These are phyloP conservation scores for Hypoxylon sp. DNA, from an alignment of 2,329 filamentous ascomycete genomes.

Conservation along the genomic window DNA sequence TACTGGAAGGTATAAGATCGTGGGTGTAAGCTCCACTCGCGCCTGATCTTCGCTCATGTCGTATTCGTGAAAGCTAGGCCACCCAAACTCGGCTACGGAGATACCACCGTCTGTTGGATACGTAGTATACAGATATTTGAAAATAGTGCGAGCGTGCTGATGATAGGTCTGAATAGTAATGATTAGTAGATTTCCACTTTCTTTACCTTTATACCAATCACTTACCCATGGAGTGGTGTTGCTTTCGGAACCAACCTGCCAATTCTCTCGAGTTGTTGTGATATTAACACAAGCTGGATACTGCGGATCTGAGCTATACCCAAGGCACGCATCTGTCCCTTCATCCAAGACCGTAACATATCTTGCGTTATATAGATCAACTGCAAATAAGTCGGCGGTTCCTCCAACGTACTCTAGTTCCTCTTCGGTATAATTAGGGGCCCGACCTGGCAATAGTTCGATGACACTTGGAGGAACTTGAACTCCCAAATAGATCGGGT, in stretches of 20 bases:
- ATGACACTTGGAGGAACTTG: constrained; percentile 66
- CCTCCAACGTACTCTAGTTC: constrained; percentile 66
- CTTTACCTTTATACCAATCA: neutral
- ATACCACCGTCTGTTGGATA: constrained; percentile 65
- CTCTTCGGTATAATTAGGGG: constrained; percentile 60
- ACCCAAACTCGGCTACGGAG: constrained; percentile 70
- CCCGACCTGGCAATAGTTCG: constrained; percentile 61
- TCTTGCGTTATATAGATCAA: constrained; percentile 72
- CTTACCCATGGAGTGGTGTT: constrained; percentile 45
- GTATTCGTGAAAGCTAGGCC: constrained; percentile 66
- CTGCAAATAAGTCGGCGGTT: constrained; percentile 69
- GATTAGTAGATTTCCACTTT: neutral
- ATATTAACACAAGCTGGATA: constrained; percentile 66
- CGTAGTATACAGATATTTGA: constrained; percentile 72
- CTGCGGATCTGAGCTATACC: constrained; percentile 61
- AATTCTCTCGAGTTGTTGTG: neutral
- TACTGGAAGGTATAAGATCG: constrained; percentile 68
- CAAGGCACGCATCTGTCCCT: constrained; percentile 64
- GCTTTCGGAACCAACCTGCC: constrained; percentile 57
- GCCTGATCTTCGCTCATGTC: constrained; percentile 63
- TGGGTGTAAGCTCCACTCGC: constrained; percentile 67
- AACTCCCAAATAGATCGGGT: constrained; percentile 66
- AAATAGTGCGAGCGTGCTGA: constrained; percentile 34
- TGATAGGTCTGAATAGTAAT: constrained; percentile 2
- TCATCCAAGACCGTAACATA: constrained; percentile 64